A percentile compares a stretch with the other conserved stretches of the same genome.
Evolutionary conservation across 2,329 filamentous ascomycete genomes (phyloP).

Genomic region (Scopulariopsis brevicaulis): DNA sequence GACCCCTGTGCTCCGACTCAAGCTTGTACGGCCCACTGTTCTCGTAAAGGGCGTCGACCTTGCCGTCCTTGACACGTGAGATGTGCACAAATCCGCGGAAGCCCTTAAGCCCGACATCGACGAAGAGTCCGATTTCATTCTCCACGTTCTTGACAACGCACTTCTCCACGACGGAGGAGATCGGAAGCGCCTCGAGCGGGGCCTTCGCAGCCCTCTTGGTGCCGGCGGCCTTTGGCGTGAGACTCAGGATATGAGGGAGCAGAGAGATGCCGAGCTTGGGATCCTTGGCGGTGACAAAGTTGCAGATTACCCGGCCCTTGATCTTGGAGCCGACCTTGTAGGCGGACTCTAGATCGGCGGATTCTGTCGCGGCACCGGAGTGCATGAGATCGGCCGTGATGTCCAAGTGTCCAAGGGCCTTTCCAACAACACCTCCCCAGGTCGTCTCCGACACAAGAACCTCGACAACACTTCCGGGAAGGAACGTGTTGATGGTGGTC

Average conservation of each 20-base stretch:
- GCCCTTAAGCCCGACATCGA: slow-evolving; percentile 52
- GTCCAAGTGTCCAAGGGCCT: slow-evolving; percentile 84
- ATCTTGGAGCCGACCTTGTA: slow-evolving; percentile 78
- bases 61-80: slow-evolving; percentile 80
- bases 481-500: slow-evolving; percentile 78
- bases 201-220: slow-evolving; percentile 27
- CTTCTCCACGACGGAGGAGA: slow-evolving; percentile 66
- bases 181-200: slow-evolving; percentile 49
- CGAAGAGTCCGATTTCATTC: slow-evolving; percentile 68
- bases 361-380: slow-evolving; percentile 62
- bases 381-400: slow-evolving; percentile 86
- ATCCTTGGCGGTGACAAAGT: slow-evolving; percentile 65
- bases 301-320: slow-evolving; percentile 80
- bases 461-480: slow-evolving; percentile 85
- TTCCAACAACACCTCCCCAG: slow-evolving; percentile 67
- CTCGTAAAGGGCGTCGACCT: slow-evolving; percentile 72
- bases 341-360: slow-evolving; percentile 60
- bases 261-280: slow-evolving; percentile 83
- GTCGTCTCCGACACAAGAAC: slow-evolving; percentile 70
- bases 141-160: slow-evolving; percentile 75
- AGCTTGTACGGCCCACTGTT: slow-evolving; percentile 67
- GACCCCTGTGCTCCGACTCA: slow-evolving; percentile 67
- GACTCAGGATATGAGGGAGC: slow-evolving; percentile 67
- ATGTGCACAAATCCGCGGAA: slow-evolving; percentile 89
- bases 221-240: slow-evolving; percentile 34